Evolutionary conservation across 768 basidiomycete species (phyloP).

Genomic region (Phylloporus sp.): DNA sequence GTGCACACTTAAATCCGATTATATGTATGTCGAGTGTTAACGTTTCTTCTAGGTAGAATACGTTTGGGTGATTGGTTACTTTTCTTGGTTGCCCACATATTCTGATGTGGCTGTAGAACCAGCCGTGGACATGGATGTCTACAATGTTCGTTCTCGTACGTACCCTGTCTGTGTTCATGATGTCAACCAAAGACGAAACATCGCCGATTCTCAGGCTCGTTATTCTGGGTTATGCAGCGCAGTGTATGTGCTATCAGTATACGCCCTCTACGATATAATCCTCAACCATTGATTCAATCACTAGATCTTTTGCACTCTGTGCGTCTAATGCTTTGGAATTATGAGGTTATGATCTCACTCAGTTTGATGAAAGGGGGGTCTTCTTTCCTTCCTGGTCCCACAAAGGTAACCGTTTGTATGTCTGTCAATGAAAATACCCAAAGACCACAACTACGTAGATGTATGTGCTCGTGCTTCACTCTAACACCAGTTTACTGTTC

Average conservation of each 20-base stretch:
- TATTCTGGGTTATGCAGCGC: neutral
- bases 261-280: neutral
- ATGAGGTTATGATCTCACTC: neutral
- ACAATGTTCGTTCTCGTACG: neutral
- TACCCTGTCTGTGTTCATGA: neutral
- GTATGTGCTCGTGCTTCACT: neutral
- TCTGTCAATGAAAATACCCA: neutral
- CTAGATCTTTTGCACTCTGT: conserved; percentile 1
- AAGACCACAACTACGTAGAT: neutral
- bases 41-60: neutral
- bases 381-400: conserved; percentile 8
- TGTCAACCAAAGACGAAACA: neutral
- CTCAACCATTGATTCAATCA: no score
- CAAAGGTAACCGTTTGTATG: neutral
- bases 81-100: neutral
- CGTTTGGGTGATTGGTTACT: neutral
- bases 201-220: neutral
- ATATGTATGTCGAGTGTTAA: neutral
- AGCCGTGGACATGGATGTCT: neutral
- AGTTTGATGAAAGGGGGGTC: conserved; percentile 1
- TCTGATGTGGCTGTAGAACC: neutral
- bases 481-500: neutral
- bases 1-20: neutral
- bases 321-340: neutral
- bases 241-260: neutral